Conservation (phyloP, 495 filamentous ascomycete species). For the Aspergillus mulundensis region DNA sequence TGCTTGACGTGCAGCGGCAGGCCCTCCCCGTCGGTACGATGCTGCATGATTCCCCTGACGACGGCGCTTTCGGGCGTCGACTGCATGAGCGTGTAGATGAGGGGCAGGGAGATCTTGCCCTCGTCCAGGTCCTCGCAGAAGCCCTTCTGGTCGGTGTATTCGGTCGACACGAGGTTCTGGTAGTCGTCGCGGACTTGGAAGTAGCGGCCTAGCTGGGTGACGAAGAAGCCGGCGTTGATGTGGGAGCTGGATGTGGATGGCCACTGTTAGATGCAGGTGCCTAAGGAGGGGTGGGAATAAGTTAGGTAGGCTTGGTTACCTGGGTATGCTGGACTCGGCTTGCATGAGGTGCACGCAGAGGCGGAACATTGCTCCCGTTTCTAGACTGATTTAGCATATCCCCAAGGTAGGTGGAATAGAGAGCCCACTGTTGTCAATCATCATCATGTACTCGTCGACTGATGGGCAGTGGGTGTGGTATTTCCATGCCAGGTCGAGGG, state of each 20-base stretch:
- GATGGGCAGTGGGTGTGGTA: not conserved
- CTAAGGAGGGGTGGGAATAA: too few relatives aligned
- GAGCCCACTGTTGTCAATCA: not conserved
- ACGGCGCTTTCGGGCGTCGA: not conserved
- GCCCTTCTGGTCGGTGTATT: not conserved
- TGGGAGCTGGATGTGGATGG: not conserved
- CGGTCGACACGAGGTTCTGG: not conserved
- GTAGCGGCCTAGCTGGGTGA: not conserved
- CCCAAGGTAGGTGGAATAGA: not conserved
- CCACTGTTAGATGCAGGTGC: too few relatives aligned
- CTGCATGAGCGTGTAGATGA: not conserved
- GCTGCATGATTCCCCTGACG: not conserved
- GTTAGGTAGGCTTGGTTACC: too few relatives aligned
- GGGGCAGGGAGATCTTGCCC: not conserved
- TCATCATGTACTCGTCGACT: not conserved
- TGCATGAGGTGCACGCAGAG: not conserved
- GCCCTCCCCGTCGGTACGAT: not conserved
- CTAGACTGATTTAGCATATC: too few relatives aligned
- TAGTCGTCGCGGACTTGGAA: constrained; percentile 1
- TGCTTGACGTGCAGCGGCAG: not conserved
- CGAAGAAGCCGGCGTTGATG: not conserved
- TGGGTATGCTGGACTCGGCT: not conserved
- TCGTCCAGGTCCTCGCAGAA: constrained; percentile 1
- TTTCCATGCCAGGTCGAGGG: not conserved
- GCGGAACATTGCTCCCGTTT: not conserved